Percentiles rank a stretch among this genome's conserved stretches.
Evolutionary conservation across 1,284 basidiomycete genomes (phyloP).

Genomic region (Earliella scabrosa): DNA sequence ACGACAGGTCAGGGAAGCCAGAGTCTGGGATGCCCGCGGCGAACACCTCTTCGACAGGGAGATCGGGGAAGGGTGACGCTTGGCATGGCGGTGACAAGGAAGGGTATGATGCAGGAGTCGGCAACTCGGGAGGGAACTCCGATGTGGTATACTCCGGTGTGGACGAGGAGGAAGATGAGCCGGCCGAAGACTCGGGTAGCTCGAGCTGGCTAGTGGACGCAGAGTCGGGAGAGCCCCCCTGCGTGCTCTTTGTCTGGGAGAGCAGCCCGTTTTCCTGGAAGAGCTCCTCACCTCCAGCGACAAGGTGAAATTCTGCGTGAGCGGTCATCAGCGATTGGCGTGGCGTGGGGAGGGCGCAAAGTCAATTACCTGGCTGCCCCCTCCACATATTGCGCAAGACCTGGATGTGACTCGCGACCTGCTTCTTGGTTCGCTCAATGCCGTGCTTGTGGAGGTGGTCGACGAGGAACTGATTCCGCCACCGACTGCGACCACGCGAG

Average conservation of each 20-base stretch:
- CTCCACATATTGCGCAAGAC: conserved; percentile 87
- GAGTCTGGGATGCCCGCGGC: conserved; percentile 3
- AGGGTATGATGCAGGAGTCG: conserved; percentile 11
- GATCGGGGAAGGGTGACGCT: conserved; percentile 16
- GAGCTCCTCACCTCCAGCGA: conserved; percentile 75
- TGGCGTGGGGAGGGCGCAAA: conserved; percentile 2
- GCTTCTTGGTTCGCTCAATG: conserved; percentile 76
- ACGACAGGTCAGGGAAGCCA: conserved; percentile 20
- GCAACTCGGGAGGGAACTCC: conserved; percentile 21
- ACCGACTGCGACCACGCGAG: conserved; percentile 74
- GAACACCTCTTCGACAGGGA: conserved; percentile 17
- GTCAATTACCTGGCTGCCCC: conserved; percentile 68
- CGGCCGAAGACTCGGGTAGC: conserved; percentile 20
- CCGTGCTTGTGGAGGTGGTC: conserved; percentile 71
- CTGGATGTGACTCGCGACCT: conserved; percentile 84
- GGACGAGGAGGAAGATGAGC: conserved; percentile 29
- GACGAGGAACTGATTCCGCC: conserved; percentile 83
- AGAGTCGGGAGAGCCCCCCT: conserved; percentile 19
- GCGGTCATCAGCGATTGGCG: conserved; percentile 36
- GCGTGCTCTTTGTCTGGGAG: conserved; percentile 32
- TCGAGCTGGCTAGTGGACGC: conserved; percentile 19
- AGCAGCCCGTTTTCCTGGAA: conserved; percentile 54
- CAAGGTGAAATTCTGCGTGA: conserved; percentile 62
- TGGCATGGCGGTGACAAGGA: conserved; percentile 17
- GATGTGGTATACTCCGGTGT: conserved; percentile 23